These are phyloP conservation scores for Cicer cuneatum DNA, from an alignment of 306 rosid species.

Conservation along the genomic window DNA sequence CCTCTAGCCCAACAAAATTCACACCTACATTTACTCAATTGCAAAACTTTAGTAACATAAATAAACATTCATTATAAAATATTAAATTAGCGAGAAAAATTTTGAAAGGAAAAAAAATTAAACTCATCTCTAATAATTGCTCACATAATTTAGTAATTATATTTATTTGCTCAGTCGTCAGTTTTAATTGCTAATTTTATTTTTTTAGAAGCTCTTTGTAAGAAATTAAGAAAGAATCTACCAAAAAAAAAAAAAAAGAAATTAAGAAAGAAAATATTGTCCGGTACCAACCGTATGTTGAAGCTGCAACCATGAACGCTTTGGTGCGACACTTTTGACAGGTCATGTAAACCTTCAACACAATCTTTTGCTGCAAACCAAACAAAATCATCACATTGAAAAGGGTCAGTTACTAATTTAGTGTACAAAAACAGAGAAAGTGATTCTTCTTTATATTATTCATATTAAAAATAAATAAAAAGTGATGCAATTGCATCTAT, in stretches of 20 bases:
- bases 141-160: not conserved
- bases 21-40: slow-evolving; percentile 52
- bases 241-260: not conserved
- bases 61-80: not conserved
- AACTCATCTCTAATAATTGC: no score
- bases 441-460: no score
- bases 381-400: not conserved
- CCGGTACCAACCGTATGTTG: slow-evolving; percentile 31
- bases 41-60: not conserved
- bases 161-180: not conserved
- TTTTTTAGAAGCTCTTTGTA: not conserved
- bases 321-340: slow-evolving; percentile 52
- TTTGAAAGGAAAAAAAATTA: not conserved
- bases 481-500: no score
- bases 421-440: no score
- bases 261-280: not conserved
- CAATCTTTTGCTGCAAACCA: slow-evolving; percentile 60
- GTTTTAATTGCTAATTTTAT: not conserved
- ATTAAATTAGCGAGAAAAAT: not conserved
- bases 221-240: not conserved
- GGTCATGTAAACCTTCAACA: slow-evolving; percentile 57
- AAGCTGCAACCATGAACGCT: slow-evolving; percentile 51
- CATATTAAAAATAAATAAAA: no score
- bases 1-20: slow-evolving; percentile 51
- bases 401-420: not conserved